Base-by-base conservation (phyloP, 768 basidiomycete species). In the Boletus eberwhitei region DNA sequence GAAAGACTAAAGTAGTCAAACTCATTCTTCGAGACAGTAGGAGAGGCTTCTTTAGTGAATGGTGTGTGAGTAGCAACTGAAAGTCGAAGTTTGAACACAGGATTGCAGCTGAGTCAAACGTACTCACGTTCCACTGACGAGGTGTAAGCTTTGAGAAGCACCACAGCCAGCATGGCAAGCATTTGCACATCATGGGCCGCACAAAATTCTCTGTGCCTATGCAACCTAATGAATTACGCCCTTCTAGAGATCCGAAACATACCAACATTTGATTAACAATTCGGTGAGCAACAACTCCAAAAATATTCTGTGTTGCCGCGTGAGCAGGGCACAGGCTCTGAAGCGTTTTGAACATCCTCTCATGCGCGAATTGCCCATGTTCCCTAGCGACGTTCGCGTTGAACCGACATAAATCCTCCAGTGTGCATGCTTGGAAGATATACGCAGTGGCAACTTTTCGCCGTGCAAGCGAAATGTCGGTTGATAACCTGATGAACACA, bases 131-230 rank as follows among this genome's bases (percentile, higher is more conserved):
- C 58, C 17, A 8, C 36, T 8, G 59, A 47, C 6, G 50, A 56
- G 13, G 50, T 6, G 13, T 59, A 55, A 50, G 66, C 78, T 63
- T 86, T 85, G 3, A 92, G 74, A 3, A 92, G 71, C n/a, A 90
- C 68, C 45, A 82, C 74, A 0, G 88, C 77, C 4, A 90, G 56
- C 82, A 93, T 90, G 0, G 88, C 89, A 16, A 93, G 75, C 84
- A 90, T 85, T 62, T 93, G 90, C 2, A 92, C 67, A 61, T 93
- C 89, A 62, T 82, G 89, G 34, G 73, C 75, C 8, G 57, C 61
- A 14, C 73, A 68, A 31, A 80, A 71, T 53, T 80, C 75, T 4
- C 59, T 53, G 35, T 81, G 76, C 57, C 83, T 84, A 42, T 17
- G 24, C 7, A 54, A 35, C 29, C 54, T 4, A 19, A 49, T 57